Evolutionary conservation across 495 filamentous ascomycete species (phyloP).

Genomic region (Chaetomium cochliodes): DNA sequence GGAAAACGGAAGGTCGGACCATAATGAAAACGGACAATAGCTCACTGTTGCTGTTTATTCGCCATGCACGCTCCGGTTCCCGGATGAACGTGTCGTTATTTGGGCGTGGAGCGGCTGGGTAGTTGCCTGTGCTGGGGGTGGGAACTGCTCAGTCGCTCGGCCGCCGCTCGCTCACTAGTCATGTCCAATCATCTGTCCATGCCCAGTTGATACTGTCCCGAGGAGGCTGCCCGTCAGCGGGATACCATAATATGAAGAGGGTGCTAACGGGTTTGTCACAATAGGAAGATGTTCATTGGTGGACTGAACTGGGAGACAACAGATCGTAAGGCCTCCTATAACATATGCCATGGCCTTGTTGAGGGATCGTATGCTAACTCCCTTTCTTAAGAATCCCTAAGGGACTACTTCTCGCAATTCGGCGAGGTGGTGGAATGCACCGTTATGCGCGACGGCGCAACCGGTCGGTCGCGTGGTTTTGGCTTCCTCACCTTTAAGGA

Average conservation of each 20-base stretch:
- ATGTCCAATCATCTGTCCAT: not conserved
- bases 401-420: constrained; percentile 97
- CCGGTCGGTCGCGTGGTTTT: constrained; percentile 90
- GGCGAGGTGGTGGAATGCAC: constrained; percentile 97
- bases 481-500: constrained; percentile 98
- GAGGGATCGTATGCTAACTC: not conserved
- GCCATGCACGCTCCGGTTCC: not conserved
- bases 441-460: constrained; percentile 94
- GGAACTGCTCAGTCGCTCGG: not conserved
- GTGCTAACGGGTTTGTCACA: constrained; percentile 37
- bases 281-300: constrained; percentile 99
- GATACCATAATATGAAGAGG: not conserved
- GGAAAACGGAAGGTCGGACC: constrained; percentile 11
- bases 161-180: not conserved
- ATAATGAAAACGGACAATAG: not conserved
- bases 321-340: constrained; percentile 67
- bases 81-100: not conserved
- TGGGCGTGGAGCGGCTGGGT: not conserved
- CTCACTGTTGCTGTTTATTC: not conserved
- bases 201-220: not conserved
- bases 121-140: not conserved
- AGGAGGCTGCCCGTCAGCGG: not conserved
- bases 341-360: not conserved
- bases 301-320: constrained; percentile 99
- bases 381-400: constrained; percentile 74